Conservation (phyloP, 768 basidiomycete genomes). For the Rhodotorula diobovata region DNA sequence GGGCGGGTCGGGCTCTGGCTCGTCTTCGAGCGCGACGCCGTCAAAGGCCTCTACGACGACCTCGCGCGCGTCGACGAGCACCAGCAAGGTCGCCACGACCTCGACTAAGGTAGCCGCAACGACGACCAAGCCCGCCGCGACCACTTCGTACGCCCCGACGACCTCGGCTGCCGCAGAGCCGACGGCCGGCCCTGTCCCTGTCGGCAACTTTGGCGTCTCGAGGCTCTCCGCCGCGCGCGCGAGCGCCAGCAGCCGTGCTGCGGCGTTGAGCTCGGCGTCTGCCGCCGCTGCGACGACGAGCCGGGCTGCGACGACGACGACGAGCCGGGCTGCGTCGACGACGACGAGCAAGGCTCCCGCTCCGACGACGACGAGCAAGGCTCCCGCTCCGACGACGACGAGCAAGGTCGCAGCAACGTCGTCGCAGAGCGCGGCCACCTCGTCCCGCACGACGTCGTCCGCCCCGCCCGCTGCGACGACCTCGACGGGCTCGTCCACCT, state of each 20-base stretch:
- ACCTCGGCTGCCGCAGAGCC: neutral
- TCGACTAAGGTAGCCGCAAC: constrained; percentile 1
- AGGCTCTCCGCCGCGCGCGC: neutral
- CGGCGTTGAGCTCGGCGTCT: neutral
- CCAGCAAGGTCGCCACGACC: neutral
- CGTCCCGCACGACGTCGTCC: neutral
- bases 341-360: neutral
- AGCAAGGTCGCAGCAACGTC: too few relatives aligned
- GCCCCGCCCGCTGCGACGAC: neutral
- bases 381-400: neutral
- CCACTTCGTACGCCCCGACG: neutral
- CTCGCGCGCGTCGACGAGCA: neutral
- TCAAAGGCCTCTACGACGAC: constrained; percentile 1
- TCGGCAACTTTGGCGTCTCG: neutral
- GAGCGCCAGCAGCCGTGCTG: neutral
- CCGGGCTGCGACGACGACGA: neutral
- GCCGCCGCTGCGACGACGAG: neutral
- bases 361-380: neutral
- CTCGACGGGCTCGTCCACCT: neutral
- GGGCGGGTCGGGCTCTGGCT: neutral
- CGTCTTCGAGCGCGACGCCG: neutral
- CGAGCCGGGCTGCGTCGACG: neutral
- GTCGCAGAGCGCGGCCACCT: too few relatives aligned
- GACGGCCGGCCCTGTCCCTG: neutral
- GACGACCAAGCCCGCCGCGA: neutral